phyloP scores from a whole-genome alignment of 116 monocot genomes.

The Iris pallida region DNA sequence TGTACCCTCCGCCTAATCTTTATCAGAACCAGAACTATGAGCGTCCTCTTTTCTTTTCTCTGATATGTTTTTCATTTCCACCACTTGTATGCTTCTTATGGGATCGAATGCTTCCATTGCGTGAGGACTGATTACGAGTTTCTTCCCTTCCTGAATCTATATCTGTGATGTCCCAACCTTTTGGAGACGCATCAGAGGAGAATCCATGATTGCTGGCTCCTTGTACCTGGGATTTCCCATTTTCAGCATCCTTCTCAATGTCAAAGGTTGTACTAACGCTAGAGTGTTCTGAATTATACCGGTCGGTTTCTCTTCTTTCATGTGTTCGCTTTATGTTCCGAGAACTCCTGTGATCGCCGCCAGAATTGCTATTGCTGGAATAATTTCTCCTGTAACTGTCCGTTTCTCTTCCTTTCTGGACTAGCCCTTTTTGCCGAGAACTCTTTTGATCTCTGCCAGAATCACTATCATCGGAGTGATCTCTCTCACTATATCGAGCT shows the following conservation, averaged over 20 bases:
- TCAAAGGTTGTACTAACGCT: background rate
- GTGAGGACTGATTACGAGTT: background rate
- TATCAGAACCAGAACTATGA: background rate
- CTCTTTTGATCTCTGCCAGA: constrained; percentile 14
- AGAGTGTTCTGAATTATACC: constrained; percentile 4
- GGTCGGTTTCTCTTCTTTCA: constrained; percentile 10
- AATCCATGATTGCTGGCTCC: background rate
- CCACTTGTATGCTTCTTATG: background rate
- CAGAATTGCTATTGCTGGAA: constrained; percentile 17
- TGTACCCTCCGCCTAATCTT: constrained; percentile 3
- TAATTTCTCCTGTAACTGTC: background rate
- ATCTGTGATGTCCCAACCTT: constrained; percentile 1
- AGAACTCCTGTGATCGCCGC: constrained; percentile 10
- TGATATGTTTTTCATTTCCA: background rate
- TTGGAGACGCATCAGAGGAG: constrained; percentile 4
- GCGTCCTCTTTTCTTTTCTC: constrained; percentile 3
- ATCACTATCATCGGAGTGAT: constrained; percentile 11
- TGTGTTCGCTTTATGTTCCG: background rate
- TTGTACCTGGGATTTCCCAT: constrained; percentile 5
- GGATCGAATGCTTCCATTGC: background rate
- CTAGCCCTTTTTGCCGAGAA: background rate
- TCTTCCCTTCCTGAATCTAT: constrained; percentile 2
- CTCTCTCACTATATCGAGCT: constrained; percentile 16
- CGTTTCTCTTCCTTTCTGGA: no score
- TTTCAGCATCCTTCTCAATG: background rate